These are phyloP conservation scores for Ogataea dorogensis DNA, from an alignment of 805 yeast genomes.

Conservation along the genomic window DNA sequence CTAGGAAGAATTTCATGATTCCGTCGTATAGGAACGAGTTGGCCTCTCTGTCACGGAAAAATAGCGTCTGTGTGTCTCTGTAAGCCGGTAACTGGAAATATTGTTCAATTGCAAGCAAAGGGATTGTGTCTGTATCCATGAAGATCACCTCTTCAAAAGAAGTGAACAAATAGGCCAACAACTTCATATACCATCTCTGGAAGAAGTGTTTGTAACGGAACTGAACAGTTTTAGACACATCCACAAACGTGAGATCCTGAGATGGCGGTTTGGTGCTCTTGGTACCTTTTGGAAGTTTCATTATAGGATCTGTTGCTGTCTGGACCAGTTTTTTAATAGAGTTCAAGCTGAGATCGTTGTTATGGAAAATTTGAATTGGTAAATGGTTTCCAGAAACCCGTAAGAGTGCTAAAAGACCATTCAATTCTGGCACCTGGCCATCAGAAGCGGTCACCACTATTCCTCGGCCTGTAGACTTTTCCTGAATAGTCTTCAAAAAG, in stretches of 20 bases:
- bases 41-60: slow-evolving; percentile 50
- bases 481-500: slow-evolving; percentile 30
- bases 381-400: slow-evolving; percentile 47
- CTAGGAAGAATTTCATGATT: slow-evolving; percentile 42
- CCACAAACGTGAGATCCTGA: slow-evolving; percentile 34
- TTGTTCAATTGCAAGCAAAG: slow-evolving; percentile 35
- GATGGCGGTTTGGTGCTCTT: slow-evolving; percentile 22
- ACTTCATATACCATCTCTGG: slow-evolving; percentile 40
- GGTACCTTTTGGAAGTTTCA: slow-evolving; percentile 27
- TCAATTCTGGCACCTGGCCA: slow-evolving; percentile 43
- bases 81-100: slow-evolving; percentile 40
- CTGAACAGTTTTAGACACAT: slow-evolving; percentile 30
- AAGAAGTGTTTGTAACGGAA: slow-evolving; percentile 27
- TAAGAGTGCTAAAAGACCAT: slow-evolving; percentile 47
- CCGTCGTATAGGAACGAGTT: slow-evolving; percentile 39
- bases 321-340: slow-evolving; percentile 35
- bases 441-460: slow-evolving; percentile 53
- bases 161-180: slow-evolving; percentile 56
- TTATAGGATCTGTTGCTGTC: slow-evolving; percentile 36
- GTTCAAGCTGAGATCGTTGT: slow-evolving; percentile 37
- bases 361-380: slow-evolving; percentile 50
- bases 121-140: slow-evolving; percentile 53
- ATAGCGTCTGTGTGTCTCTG: slow-evolving; percentile 38
- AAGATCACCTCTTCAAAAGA: slow-evolving; percentile 55
- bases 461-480: slow-evolving; percentile 44